These are phyloP conservation scores for Phaseolus lunatus DNA, from an alignment of 306 rosid genomes.

Conservation along the genomic window DNA sequence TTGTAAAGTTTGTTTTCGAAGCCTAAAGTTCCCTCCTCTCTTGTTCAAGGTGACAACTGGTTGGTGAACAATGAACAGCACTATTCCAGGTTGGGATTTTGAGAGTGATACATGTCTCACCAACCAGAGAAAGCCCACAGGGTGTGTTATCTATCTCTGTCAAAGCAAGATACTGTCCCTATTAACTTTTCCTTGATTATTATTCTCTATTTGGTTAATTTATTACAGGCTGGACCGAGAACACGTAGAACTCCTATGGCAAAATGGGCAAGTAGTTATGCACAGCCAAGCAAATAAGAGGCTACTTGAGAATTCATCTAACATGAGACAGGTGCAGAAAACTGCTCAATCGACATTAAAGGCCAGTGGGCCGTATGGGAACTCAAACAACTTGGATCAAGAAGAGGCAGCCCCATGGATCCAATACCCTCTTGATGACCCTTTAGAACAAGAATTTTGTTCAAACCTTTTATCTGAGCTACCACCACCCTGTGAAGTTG, in stretches of 20 bases:
- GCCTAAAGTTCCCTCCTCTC: slow-evolving; percentile 39
- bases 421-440: slow-evolving; percentile 69
- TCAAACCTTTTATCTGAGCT: slow-evolving; percentile 63
- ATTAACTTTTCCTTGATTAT: slow-evolving; percentile 34
- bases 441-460: slow-evolving; percentile 69
- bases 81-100: slow-evolving; percentile 68
- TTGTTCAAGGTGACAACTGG: slow-evolving; percentile 51
- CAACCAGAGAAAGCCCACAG: slow-evolving; percentile 63
- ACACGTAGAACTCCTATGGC: slow-evolving; percentile 80
- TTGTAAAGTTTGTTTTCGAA: slow-evolving; percentile 5
- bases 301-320: slow-evolving; percentile 44
- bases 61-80: slow-evolving; percentile 67
- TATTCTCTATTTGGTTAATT: slow-evolving; percentile 34
- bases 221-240: slow-evolving; percentile 76
- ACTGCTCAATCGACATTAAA: slow-evolving; percentile 54
- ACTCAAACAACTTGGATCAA: slow-evolving; percentile 59
- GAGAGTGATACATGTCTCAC: slow-evolving; percentile 57
- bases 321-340: slow-evolving; percentile 60
- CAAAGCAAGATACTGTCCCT: background rate
- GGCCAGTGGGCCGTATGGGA: slow-evolving; percentile 53
- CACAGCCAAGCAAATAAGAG: slow-evolving; percentile 68
- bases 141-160: slow-evolving; percentile 63
- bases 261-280: slow-evolving; percentile 85
- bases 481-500: slow-evolving; percentile 59
- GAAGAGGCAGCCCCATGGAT: slow-evolving; percentile 69